Base-by-base conservation (phyloP, 2,329 filamentous ascomycete species). In the Neofusicoccum cordaticola region DNA sequence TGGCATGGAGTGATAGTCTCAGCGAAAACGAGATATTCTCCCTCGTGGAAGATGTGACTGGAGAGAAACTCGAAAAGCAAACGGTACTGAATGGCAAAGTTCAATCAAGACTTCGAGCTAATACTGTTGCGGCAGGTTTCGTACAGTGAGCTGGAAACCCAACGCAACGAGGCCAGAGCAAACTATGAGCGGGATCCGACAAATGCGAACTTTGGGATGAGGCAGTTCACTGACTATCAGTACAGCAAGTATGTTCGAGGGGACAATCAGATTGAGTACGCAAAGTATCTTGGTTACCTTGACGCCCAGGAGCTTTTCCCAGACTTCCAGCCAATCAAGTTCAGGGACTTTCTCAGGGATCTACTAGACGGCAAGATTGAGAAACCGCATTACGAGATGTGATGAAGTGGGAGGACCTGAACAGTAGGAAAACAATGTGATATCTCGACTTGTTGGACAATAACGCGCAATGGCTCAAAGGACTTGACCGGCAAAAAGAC, bases 201-300 rank as follows among this genome's bases (percentile, higher is more conserved):
- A 6, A 52, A 12, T 9, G 13, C 9, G 37, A 39, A 39, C 37
- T 39, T 39, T 15, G 9, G 11, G 37, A 11, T 39, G 37, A 6
- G 13, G 37, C 37, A 39, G 11, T 39, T 12, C 13, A 15, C 6
- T 15, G 37, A 39, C 37, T 52, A 52, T 17, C 15, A 9, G 8
- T 52, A 52, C 48, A 52, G 27, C 27, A 52, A 77, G 77, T 79
- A 77, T 13, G 70, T 85, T 19, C 77, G 84, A 1, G 81, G 80
- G 1, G 85, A 88, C 66, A 86, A 86, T 70, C 81, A 76, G 11
- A 82, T 80, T 0, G 81, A 84, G 63, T 77, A 80, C 66, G 85
- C 85, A 8, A 75, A 78, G 57, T 86, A 85, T 66, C 75, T 87
- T 4, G 84, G 84, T 1, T 86, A 86, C 70, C 66, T 86, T 19